These are phyloP conservation scores for Talaromyces albobiverticillius DNA, from an alignment of 2,329 filamentous ascomycete genomes.

Conservation along the genomic window DNA sequence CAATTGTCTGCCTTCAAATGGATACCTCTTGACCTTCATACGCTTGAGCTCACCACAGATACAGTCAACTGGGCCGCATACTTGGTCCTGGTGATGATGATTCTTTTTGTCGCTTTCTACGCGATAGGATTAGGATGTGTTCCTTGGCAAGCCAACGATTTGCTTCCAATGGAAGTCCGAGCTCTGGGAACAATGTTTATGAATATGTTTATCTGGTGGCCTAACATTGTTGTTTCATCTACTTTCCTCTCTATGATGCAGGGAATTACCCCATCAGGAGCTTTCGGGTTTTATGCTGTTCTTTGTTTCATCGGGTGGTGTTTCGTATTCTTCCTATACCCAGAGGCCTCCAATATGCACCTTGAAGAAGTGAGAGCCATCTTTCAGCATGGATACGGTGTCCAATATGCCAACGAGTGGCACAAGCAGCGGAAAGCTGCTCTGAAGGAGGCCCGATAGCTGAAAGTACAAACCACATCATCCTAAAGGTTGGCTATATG, in stretches of 20 bases:
- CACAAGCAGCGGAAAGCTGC: too few species aligned
- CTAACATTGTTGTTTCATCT: conserved; percentile 48
- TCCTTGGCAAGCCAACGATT: conserved; percentile 48
- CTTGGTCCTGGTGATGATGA: conserved; percentile 43
- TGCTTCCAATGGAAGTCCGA: conserved; percentile 49
- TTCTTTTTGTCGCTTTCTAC: conserved; percentile 46
- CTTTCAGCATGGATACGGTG: too few species aligned
- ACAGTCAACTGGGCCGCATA: conserved; percentile 32
- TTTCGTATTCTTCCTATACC: conserved; percentile 47
- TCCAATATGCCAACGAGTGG: too few species aligned
- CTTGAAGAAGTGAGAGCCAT: too few species aligned
- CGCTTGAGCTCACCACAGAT: conserved; percentile 2
- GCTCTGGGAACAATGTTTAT: conserved; percentile 49
- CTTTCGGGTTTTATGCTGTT: conserved; percentile 52
- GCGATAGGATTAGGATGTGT: conserved; percentile 47
- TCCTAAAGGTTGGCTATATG: too few species aligned
- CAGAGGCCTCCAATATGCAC: too few species aligned
- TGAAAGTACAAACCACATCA: too few species aligned
- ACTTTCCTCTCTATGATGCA: conserved; percentile 53
- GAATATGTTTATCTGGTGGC: conserved; percentile 43
- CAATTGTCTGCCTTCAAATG: neutral
- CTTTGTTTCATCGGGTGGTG: conserved; percentile 50
- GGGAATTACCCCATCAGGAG: conserved; percentile 46
- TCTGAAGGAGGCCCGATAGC: too few species aligned
- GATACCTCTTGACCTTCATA: neutral